phyloP scores from a whole-genome alignment of 805 yeast genomes.

The Saccharomycopsis javanensis region DNA sequence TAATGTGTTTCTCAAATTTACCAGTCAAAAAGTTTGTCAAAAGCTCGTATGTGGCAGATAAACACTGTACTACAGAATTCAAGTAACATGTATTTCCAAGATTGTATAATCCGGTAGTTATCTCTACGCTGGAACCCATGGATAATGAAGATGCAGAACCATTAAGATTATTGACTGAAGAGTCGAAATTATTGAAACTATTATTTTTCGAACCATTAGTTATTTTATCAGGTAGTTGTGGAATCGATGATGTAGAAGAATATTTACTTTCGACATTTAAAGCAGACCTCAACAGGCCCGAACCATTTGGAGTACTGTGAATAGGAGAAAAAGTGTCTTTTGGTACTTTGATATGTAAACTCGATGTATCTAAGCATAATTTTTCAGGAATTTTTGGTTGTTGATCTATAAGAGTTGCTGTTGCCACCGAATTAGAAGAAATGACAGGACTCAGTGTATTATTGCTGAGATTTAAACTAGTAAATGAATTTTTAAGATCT shows the following conservation, averaged over 20 bases:
- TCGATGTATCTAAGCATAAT: not conserved
- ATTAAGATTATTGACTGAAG: not conserved
- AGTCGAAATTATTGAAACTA: not conserved
- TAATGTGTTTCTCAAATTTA: conserved; percentile 56
- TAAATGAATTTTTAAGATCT: not conserved
- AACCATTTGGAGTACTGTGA: not conserved
- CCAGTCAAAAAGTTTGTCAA: conserved; percentile 52
- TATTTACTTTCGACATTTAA: not conserved
- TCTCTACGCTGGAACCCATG: conserved; percentile 22
- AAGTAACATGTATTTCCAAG: conserved; percentile 89
- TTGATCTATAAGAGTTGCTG: not conserved
- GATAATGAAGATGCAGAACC: not conserved
- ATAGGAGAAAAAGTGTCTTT: not conserved
- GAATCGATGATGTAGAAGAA: not conserved
- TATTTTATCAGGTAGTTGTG: not conserved
- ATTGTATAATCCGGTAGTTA: conserved; percentile 65
- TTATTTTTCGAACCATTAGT: not conserved
- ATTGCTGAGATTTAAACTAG: not conserved
- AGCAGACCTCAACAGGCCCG: not conserved
- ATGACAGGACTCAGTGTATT: not conserved
- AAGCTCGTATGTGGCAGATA: conserved; percentile 62
- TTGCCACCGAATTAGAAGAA: not conserved
- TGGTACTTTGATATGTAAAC: not conserved
- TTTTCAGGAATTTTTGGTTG: not conserved
- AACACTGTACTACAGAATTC: conserved; percentile 84